Conservation (phyloP, 345 rosid genomes). For the Erucastrum elatum region DNA sequence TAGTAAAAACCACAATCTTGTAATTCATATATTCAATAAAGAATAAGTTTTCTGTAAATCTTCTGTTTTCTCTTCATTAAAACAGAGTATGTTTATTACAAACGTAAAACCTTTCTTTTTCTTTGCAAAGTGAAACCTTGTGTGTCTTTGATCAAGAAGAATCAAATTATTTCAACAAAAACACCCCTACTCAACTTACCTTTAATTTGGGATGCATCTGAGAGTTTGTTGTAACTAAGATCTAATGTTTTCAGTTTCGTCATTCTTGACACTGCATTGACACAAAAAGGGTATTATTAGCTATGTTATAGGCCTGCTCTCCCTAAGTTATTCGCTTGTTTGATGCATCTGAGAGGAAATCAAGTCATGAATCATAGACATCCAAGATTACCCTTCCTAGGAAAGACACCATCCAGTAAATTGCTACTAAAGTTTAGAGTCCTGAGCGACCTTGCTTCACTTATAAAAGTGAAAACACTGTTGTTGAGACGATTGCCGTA, state of each 20-base stretch:
- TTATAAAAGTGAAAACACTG: conserved; percentile 2
- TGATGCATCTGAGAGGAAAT: neutral
- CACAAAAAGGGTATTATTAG: too few species aligned
- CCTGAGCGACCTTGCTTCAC: neutral
- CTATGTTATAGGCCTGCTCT: too few species aligned
- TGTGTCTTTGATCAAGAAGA: too few species aligned
- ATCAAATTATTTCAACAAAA: neutral
- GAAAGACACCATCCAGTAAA: neutral
- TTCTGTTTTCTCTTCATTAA: too few species aligned
- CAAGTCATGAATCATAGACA: neutral
- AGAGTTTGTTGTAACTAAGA: neutral
- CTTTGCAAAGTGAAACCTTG: too few species aligned
- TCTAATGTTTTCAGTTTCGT: neutral
- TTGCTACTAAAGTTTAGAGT: neutral
- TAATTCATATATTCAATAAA: too few species aligned
- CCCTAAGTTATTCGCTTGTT: too few species aligned
- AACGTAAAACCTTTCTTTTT: too few species aligned
- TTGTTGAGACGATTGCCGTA: neutral
- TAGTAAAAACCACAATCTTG: too few species aligned
- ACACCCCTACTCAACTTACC: neutral
- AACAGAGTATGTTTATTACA: too few species aligned
- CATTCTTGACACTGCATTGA: neutral
- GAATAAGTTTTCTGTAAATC: too few species aligned
- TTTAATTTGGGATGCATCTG: neutral
- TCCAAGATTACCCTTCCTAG: neutral